Base-by-base conservation (phyloP, 2,329 filamentous ascomycete genomes). In the Fusarium mexicanum region DNA sequence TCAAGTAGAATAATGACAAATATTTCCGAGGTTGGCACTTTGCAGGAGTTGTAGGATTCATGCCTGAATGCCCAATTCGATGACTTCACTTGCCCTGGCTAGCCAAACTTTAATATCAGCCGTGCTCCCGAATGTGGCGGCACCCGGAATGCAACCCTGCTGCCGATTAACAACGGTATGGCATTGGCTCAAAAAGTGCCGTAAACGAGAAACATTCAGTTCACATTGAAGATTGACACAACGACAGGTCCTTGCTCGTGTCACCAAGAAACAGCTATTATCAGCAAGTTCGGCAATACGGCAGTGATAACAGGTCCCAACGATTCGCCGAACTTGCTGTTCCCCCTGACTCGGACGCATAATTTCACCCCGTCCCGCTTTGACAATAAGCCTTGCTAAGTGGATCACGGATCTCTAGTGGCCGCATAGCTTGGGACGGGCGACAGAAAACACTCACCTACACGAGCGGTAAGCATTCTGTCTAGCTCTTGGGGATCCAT, bases 401-500 rank as follows among this genome's bases (percentile, higher is more conserved):
- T 41, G 51, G 51, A 41, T 40, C 8, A 8, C 11, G 26, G 24
- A 14, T 29, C 20, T 13, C 12, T 41, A 31, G 51, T 29, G 20
- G 24, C 35, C 20, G 24, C 51, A 41, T 41, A 29, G 51, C 51
- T 41, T 41, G 35, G 51, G 6, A 41, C 20, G 14, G 2, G 14
- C 24, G 35, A 17, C 35, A 55, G 50, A 53, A 35, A 29, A 29
- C 29, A 29, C 8, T 29, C 29, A 29, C 29, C 29, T 29, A 29
- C 29, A 29, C 5, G 5, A 12, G 33, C 5, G 5, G 6, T 16
- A 10, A 26, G 1, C 8, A 38, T 40, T 55, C 11, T 41, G 51
- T 29, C 35, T 13, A 17, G 14, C 0, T 0, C 10, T 14, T 2
- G 14, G 3, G 8, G 35, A 13, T 55, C 51, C 51, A 31, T 41